These are phyloP conservation scores for Brettanomyces sp. DNA, from an alignment of 805 yeast genomes.

Conservation along the genomic window DNA sequence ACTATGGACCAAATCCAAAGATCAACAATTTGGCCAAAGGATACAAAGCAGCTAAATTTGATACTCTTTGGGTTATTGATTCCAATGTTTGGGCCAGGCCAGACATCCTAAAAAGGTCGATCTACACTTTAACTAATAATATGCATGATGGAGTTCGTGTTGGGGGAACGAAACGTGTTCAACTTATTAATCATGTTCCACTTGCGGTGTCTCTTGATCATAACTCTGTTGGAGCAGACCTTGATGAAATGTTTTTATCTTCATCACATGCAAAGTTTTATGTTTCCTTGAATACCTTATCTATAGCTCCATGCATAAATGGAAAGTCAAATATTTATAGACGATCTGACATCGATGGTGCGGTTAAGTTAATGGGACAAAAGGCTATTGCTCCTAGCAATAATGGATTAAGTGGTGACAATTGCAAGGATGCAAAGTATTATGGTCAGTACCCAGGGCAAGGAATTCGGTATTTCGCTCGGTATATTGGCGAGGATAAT, in stretches of 20 bases:
- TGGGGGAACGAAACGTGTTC: conserved; percentile 31
- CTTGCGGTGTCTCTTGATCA: conserved; percentile 33
- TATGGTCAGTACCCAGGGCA: conserved; percentile 23
- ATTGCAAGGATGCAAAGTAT: conserved; percentile 22
- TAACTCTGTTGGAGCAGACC: conserved; percentile 43
- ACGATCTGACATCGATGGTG: conserved; percentile 49
- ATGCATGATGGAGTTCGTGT: conserved; percentile 38
- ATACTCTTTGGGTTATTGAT: conserved; percentile 78
- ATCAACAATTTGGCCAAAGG: conserved; percentile 84
- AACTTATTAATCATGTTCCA: conserved; percentile 77
- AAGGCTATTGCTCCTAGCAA: conserved; percentile 20
- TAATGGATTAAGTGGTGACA: conserved; percentile 24
- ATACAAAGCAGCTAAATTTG: conserved; percentile 55
- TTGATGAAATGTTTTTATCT: conserved; percentile 79
- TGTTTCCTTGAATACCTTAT: conserved; percentile 61
- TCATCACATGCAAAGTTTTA: conserved; percentile 84
- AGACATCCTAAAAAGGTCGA: conserved; percentile 58
- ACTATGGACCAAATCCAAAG: conserved; percentile 82
- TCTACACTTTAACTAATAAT: conserved; percentile 38
- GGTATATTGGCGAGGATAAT: conserved; percentile 85
- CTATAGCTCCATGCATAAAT: conserved; percentile 82
- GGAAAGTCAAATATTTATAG: conserved; percentile 81
- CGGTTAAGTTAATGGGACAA: conserved; percentile 36
- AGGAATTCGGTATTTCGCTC: conserved; percentile 63
- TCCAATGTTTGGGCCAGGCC: conserved; percentile 74